A percentile compares a stretch with the other conserved stretches of the same genome.
These are phyloP conservation scores for Rickenella mellea DNA, from an alignment of 768 basidiomycete species.

Conservation along the genomic window DNA sequence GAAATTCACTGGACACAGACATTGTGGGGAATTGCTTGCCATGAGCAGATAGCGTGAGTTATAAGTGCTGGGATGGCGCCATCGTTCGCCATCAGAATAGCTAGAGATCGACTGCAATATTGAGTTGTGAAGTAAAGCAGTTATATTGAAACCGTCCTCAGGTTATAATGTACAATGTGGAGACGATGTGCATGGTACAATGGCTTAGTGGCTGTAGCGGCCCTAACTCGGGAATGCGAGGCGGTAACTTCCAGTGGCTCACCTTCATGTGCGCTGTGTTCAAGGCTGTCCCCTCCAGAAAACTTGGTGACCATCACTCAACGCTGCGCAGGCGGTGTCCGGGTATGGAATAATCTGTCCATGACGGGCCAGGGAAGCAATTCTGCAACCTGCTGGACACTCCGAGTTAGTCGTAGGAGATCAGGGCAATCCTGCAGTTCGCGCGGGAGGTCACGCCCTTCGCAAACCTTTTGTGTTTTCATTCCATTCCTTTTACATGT, in stretches of 20 bases:
- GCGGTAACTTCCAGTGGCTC: conserved; percentile 48
- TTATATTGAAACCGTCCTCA: too few relatives aligned
- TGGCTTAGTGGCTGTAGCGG: conserved; percentile 77
- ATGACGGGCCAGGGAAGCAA: conserved; percentile 86
- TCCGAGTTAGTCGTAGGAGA: conserved; percentile 94
- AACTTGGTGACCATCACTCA: conserved; percentile 78
- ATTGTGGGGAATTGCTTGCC: conserved; percentile 5
- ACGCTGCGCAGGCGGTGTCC: conserved; percentile 53
- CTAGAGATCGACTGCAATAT: conserved; percentile 63
- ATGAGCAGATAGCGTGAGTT: conserved; percentile 12
- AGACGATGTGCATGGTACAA: too few relatives aligned
- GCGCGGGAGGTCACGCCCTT: conserved; percentile 68
- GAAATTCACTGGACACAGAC: conserved; percentile 7
- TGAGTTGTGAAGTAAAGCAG: conserved; percentile 22
- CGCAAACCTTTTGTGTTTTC: conserved; percentile 60
- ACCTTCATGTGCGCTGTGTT: conserved; percentile 76
- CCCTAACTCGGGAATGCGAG: conserved; percentile 75
- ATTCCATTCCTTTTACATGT: not conserved
- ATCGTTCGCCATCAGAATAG: conserved; percentile 59
- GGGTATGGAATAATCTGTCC: conserved; percentile 77
- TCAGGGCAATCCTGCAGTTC: conserved; percentile 75
- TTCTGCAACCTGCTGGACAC: conserved; percentile 81
- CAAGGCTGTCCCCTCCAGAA: conserved; percentile 92
- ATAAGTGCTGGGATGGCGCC: conserved; percentile 43
- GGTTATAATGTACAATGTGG: too few relatives aligned